Evolutionary conservation across 1,139 yeast genomes (phyloP), one percentile per base, ranked within the genome.

Genomic region (Candida sp.): DNA sequence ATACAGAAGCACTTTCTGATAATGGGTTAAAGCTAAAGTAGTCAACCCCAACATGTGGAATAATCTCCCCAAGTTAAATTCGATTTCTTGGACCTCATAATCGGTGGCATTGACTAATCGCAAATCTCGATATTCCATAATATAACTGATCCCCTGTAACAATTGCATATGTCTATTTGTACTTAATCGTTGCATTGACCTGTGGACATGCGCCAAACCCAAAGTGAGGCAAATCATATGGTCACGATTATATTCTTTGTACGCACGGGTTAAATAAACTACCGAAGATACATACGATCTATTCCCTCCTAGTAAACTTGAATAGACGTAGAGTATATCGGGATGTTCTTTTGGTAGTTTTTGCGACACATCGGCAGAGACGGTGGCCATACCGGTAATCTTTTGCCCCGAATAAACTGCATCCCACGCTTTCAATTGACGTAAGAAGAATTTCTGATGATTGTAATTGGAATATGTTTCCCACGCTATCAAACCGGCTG

Each of bases 141-240:
- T 59, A 54, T 79, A 89, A 47, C 93, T 81, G 40, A 93, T 66
- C 0, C 97, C 98, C 59, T 93, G 97, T 2, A 93, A 68, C 27
- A 93, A 72, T 57, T 91, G 97, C 45, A 86, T 73, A 56, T 91
- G 97, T 46, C 98, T 77, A 60, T 89, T 89, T 8, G 84, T 74
- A 11, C 96, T 84, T 45, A 88, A 81, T 50, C 99, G 73, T 62
- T 93, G 98, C 83, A 91, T 84, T 0, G 98, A 86, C 35, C 99
- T 75, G 55, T 91, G 97, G n/a, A 90, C 70, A 62, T 91, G 93
- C 0, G 91, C 82, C 35, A 93, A 64, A 0, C 95, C 97, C 43
- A 88, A 69, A 22, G 87, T 64, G 33, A 93, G 70, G 49, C 90
- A 76, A 1, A 93, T 69, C 71, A 88, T 79, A 0, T 97, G 96